A percentile compares a stretch with the other conserved stretches of the same genome.
Conservation (phyloP, 768 basidiomycete species). For the Suillus subalutaceus region DNA sequence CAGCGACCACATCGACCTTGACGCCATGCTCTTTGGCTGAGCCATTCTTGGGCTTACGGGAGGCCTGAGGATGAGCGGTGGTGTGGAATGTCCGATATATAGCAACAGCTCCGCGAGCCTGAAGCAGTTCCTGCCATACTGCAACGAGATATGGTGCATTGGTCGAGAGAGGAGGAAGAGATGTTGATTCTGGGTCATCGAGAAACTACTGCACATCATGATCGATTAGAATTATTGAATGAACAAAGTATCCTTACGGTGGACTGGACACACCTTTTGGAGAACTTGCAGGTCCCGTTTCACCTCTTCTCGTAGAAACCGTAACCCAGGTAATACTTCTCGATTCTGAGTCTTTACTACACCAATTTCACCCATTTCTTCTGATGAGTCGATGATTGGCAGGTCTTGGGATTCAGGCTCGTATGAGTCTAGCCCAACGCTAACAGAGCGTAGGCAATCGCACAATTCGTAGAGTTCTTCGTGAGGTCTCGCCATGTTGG, state of each 20-base stretch:
- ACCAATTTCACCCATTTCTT: constrained; percentile 4
- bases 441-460: constrained; percentile 25
- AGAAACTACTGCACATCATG: constrained; percentile 59
- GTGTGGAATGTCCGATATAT: constrained; percentile 57
- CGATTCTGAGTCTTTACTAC: constrained; percentile 4
- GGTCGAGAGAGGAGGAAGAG: constrained; percentile 60
- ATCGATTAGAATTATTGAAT: constrained; percentile 8
- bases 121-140: constrained; percentile 79
- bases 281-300: constrained; percentile 45
- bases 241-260: neutral
- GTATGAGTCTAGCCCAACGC: constrained; percentile 28
- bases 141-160: constrained; percentile 82
- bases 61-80: neutral
- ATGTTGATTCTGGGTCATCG: constrained; percentile 40
- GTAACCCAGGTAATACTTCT: constrained; percentile 41
- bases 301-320: constrained; percentile 44
- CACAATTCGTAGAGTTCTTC: constrained; percentile 12
- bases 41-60: constrained; percentile 5
- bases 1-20: constrained; percentile 83
- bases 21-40: constrained; percentile 37
- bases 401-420: constrained; percentile 22
- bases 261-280: constrained; percentile 35
- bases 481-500: constrained; percentile 4
- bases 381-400: constrained; percentile 41
- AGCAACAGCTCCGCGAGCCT: constrained; percentile 59